phyloP scores from a whole-genome alignment of 192 early-diverging fungal genomes.

The Spizellomyces sp. region DNA sequence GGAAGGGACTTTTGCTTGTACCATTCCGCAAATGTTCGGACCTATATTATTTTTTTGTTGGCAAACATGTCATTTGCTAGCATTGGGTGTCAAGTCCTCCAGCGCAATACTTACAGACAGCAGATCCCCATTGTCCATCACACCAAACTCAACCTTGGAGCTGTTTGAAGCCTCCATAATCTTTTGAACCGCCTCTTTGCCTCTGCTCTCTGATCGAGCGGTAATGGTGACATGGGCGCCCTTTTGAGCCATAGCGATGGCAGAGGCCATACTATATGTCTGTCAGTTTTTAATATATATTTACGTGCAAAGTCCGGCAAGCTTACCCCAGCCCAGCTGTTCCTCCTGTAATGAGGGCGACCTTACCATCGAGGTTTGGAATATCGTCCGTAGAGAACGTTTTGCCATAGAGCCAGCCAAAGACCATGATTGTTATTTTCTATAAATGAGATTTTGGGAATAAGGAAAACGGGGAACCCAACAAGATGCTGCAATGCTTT shows the following conservation, averaged over 20 bases:
- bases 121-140: neutral
- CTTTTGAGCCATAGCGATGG: conserved; percentile 22
- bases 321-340: conserved; percentile 4
- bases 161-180: neutral
- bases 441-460: too few relatives aligned
- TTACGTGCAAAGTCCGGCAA: neutral
- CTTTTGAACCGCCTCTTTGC: neutral
- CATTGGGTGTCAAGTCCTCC: too few relatives aligned
- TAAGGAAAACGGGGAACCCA: too few relatives aligned
- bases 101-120: too few relatives aligned
- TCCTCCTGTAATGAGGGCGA: conserved; percentile 12
- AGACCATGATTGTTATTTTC: too few relatives aligned
- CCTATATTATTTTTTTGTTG: neutral
- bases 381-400: neutral
- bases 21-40: neutral
- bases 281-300: too few relatives aligned
- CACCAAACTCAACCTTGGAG: neutral
- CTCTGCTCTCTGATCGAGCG: neutral
- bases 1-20: neutral
- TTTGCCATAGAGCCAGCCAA: too few relatives aligned
- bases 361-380: conserved; percentile 10
- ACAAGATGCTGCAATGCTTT: too few relatives aligned
- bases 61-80: too few relatives aligned
- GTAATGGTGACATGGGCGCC: conserved; percentile 6
- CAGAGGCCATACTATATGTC: neutral